phyloP scores from a whole-genome alignment of 805 yeast genomes.

The Candida railenensis region DNA sequence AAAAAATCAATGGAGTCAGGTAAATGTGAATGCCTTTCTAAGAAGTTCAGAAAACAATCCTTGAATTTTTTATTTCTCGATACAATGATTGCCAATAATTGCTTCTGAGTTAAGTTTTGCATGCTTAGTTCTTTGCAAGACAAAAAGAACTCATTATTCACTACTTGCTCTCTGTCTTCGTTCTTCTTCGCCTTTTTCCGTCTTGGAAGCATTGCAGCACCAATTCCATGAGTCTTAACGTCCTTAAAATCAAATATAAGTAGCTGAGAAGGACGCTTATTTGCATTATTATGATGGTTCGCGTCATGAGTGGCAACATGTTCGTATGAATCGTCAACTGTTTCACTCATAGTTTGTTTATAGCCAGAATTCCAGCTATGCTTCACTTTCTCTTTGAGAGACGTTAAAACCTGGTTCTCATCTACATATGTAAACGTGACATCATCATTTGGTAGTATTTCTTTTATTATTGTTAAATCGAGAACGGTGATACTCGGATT shows the following conservation, averaged over 20 bases:
- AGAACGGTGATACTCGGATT: conserved; percentile 31
- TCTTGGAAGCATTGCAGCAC: conserved; percentile 26
- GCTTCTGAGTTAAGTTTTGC: conserved; percentile 52
- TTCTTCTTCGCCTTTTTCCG: conserved; percentile 19
- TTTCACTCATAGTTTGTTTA: conserved; percentile 26
- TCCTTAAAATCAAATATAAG: conserved; percentile 78
- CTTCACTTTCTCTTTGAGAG: conserved; percentile 43
- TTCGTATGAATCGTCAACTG: conserved; percentile 52
- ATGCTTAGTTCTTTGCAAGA: conserved; percentile 43
- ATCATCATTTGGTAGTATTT: conserved; percentile 66
- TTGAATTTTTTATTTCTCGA: conserved; percentile 56
- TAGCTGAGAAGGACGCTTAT: conserved; percentile 41
- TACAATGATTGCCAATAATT: conserved; percentile 58
- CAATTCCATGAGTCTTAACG: conserved; percentile 53
- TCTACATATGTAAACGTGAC: conserved; percentile 71
- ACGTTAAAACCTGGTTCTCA: conserved; percentile 58
- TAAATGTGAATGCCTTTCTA: conserved; percentile 5
- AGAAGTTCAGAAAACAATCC: conserved; percentile 13
- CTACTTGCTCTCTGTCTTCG: conserved; percentile 9
- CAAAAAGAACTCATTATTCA: conserved; percentile 22
- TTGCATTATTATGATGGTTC: conserved; percentile 45
- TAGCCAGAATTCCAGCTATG: conserved; percentile 36
- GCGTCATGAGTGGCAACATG: conserved; percentile 34
- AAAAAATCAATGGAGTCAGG: conserved; percentile 39
- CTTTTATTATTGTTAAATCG: conserved; percentile 66